Percentiles rank a stretch among this genome's conserved stretches.
Evolutionary conservation across 2,329 filamentous ascomycete species (phyloP).

Genomic region (Exophiala calicioides): DNA sequence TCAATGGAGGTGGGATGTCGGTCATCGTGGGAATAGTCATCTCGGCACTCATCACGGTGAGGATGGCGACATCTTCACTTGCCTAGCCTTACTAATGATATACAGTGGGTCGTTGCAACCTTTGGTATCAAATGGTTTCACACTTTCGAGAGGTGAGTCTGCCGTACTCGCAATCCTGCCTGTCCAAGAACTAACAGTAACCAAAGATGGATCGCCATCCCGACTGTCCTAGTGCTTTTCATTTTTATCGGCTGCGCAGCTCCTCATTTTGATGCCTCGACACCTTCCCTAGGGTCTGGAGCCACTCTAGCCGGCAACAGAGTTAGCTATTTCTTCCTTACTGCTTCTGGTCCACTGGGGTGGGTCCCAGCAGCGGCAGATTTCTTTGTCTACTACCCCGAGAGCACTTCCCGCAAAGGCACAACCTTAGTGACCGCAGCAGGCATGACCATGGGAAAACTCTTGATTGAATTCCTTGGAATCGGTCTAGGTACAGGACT

Average conservation of each 20-base stretch:
- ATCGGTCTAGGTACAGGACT: background rate
- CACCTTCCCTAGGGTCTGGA: constrained; percentile 52
- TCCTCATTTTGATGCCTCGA: constrained; percentile 57
- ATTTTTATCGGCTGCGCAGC: constrained; percentile 64
- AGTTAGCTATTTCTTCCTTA: constrained; percentile 70
- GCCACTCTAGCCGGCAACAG: constrained; percentile 43
- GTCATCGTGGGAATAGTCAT: constrained; percentile 68
- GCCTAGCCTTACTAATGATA: background rate
- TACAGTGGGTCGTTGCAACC: constrained; percentile 59
- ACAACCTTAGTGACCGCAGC: constrained; percentile 55
- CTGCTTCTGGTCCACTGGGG: constrained; percentile 64
- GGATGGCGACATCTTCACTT: background rate
- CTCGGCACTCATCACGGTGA: constrained; percentile 57
- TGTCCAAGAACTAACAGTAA: background rate
- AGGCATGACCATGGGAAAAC: background rate
- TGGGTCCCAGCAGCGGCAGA: constrained; percentile 46
- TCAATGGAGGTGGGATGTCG: constrained; percentile 60
- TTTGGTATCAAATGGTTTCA: constrained; percentile 70
- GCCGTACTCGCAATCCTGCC: too few species aligned
- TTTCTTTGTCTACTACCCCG: constrained; percentile 67
- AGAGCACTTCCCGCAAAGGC: constrained; percentile 52
- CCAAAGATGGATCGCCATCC: constrained; percentile 47
- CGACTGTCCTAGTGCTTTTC: constrained; percentile 61
- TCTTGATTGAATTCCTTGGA: background rate
- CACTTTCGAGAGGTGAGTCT: constrained; percentile 65